Evolutionary conservation across 805 yeast genomes (phyloP).

Genomic region (Yarrowia sp.): DNA sequence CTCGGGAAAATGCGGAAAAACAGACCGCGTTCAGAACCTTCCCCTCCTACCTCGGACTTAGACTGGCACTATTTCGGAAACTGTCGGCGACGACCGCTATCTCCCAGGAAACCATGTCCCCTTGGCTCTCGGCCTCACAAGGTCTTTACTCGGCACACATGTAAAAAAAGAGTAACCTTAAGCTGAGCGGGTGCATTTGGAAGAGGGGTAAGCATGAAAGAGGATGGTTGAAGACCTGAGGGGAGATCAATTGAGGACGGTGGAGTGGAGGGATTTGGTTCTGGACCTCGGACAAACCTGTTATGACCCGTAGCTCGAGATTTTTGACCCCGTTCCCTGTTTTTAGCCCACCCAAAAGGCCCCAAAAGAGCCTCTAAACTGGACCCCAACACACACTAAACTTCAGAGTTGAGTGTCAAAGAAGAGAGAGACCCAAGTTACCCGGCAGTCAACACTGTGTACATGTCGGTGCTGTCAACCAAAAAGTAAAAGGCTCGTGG

Average conservation of each 20-base stretch:
- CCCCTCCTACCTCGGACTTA: slow-evolving; percentile 13
- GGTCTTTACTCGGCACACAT: slow-evolving; percentile 32
- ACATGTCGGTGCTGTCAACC: slow-evolving; percentile 35
- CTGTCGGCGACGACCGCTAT: slow-evolving; percentile 31
- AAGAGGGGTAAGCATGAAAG: slow-evolving; percentile 36
- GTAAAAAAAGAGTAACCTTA: slow-evolving; percentile 21
- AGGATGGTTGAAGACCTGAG: background rate
- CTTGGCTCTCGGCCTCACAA: slow-evolving; percentile 37
- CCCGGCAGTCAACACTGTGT: slow-evolving; percentile 38
- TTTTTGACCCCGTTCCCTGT: no score
- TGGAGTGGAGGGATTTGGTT: background rate
- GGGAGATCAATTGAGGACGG: background rate
- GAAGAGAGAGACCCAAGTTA: background rate
- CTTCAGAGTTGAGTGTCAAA: background rate
- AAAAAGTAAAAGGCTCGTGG: slow-evolving; percentile 36
- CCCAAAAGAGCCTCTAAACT: no score
- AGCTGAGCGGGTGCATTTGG: slow-evolving; percentile 23
- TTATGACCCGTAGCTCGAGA: no score
- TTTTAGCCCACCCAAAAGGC: no score
- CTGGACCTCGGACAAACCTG: no score
- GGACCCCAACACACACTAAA: slow-evolving; percentile 18
- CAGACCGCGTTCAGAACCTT: no score
- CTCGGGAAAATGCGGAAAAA: no score
- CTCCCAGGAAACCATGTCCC: slow-evolving; percentile 30
- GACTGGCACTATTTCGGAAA: slow-evolving; percentile 11